Conservation (phyloP, 306 rosid species). For the Amphicarpaea edgeworthii region DNA sequence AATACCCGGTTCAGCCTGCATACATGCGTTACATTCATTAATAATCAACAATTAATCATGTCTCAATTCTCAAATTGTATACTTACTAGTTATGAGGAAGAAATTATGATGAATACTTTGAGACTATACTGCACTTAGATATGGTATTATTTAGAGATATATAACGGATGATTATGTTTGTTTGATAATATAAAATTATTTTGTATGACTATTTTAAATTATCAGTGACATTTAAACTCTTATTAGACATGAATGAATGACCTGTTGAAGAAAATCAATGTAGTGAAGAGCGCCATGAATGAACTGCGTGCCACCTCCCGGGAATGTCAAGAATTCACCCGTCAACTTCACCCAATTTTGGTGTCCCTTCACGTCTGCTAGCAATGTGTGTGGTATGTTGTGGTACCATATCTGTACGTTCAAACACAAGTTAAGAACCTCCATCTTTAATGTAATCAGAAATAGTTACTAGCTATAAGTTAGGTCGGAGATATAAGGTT, state of each 20-base stretch:
- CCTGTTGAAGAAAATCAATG: slow-evolving; percentile 80
- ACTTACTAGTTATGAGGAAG: neutral
- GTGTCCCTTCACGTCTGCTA: slow-evolving; percentile 86
- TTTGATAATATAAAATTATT: too few relatives aligned
- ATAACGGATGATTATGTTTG: too few relatives aligned
- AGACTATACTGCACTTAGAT: neutral
- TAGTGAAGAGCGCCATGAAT: slow-evolving; percentile 89
- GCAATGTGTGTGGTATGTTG: slow-evolving; percentile 74
- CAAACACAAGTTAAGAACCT: neutral
- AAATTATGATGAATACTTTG: neutral
- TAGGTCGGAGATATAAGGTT: too few relatives aligned
- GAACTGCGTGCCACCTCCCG: slow-evolving; percentile 92
- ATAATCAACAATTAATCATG: slow-evolving; percentile 5
- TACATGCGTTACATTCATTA: too few relatives aligned
- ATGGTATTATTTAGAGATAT: too few relatives aligned
- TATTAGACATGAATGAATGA: too few relatives aligned
- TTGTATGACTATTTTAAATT: too few relatives aligned
- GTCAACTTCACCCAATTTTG: slow-evolving; percentile 87
- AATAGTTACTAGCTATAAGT: too few relatives aligned
- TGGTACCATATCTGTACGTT: slow-evolving; percentile 88
- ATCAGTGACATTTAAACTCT: too few relatives aligned
- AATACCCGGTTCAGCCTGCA: slow-evolving; percentile 63
- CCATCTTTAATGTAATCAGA: neutral
- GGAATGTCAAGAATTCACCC: slow-evolving; percentile 83
- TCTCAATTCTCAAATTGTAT: neutral